Conservation (phyloP, 768 basidiomycete genomes). For the Russula olivacea region DNA sequence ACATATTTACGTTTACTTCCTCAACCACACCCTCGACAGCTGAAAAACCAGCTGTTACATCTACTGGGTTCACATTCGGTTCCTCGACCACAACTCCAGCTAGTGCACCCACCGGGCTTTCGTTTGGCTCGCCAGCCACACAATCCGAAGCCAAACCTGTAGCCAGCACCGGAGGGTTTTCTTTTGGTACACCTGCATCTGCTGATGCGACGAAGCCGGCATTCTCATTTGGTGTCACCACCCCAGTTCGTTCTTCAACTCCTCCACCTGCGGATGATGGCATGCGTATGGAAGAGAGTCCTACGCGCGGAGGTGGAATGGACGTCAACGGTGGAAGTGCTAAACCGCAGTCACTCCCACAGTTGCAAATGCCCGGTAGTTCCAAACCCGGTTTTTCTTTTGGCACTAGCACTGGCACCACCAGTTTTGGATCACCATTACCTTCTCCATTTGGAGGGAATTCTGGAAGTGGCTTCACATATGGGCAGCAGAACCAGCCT, state of each 20-base stretch:
- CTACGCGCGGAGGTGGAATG: conserved; percentile 42
- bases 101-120: conserved; percentile 10
- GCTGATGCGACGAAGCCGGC: conserved; percentile 34
- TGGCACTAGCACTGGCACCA: conserved; percentile 1
- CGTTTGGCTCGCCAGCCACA: conserved; percentile 27
- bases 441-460: conserved; percentile 22
- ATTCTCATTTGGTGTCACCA: conserved; percentile 48
- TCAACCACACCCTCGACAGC: conserved; percentile 21
- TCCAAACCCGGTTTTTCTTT: conserved; percentile 21
- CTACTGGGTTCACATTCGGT: conserved; percentile 20
- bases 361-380: conserved; percentile 19
- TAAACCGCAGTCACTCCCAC: conserved; percentile 19
- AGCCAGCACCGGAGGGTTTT: conserved; percentile 32
- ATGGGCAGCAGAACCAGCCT: conserved; percentile 34
- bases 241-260: conserved; percentile 48
- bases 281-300: conserved; percentile 78
- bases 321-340: conserved; percentile 36
- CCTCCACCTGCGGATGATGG: conserved; percentile 64
- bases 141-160: conserved; percentile 12
- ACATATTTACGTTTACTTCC: conserved; percentile 21
- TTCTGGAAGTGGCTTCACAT: conserved; percentile 35
- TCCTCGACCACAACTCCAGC: conserved; percentile 9
- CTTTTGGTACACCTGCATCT: conserved; percentile 41
- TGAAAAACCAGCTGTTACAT: conserved; percentile 16
- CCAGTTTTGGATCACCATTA: conserved; percentile 13